Evolutionary conservation across 208 protist species (phyloP), one percentile per base, ranked within the genome.

Genomic region (Porcisia deanei): DNA sequence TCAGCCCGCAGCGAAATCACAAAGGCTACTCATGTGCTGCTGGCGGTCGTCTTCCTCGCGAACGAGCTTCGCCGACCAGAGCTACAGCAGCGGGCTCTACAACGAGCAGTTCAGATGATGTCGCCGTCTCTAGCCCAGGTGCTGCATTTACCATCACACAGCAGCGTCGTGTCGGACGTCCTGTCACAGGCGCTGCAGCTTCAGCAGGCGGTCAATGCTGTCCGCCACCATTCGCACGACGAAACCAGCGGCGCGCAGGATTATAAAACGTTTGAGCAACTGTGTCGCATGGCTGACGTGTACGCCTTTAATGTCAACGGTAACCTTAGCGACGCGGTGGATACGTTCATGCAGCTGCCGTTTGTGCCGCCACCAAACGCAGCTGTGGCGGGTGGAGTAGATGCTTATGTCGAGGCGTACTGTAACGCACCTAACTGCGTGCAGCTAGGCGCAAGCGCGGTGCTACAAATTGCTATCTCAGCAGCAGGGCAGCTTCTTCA

Each of bases 271-370:
- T 81, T 81, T 68, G 71, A 70, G 54, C 25, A 83, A 39, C 83
- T 95, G 8, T 87, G 84, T 72, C 75, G 70, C 66, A 89, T 96
- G 85, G 78, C 89, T 45, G 89, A 92, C 55, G 85, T 91, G 69
- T 90, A 85, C 67, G 61, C 80, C 39, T 74, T 77, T 65, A 57
- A 70, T 55, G 77, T 69, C 6, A 77, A 82, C 34, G 84, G 83
- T 25, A 81, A 91, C 63, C 5, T 70, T n/a, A 80, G 83, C 75
- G 69, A 81, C 39, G 88, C 88, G 30, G 69, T 93, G 25, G 65
- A 72, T 39, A 30, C 63, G 53, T 94, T 94, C 59, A 71, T 86
- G 52, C 76, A 71, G 59, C 82, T 96, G 22, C 83, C 91, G 0
- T 93, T 96, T 64, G 84, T 92, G 22, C 91, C 91, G 41, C 34